Evolutionary conservation across 2,329 filamentous ascomycete species (phyloP), one percentile per base, ranked within the genome.

Genomic region (Diaporthe caulivora): DNA sequence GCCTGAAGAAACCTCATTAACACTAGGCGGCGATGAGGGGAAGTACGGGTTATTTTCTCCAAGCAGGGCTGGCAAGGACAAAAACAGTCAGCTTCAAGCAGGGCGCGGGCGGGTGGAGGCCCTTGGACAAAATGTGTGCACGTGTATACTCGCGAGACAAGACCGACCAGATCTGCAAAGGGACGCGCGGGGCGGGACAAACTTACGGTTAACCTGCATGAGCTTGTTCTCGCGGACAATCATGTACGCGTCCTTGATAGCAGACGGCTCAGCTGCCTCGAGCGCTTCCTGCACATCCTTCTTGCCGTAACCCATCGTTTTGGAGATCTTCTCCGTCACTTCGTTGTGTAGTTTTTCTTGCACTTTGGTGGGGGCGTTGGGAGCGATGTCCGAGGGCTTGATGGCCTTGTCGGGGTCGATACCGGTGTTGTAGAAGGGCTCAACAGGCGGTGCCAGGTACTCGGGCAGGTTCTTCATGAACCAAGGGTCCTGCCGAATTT

Each of bases 191-290:
- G 24, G 26, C 13, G 24, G 17, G 40, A 24, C 54, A 57, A 64
- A 91, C 94, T 91, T 87, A 97, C 94, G 95, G 82, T 95, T 97
- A 71, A 92, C 92, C 82, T 95, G 94, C 95, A 98, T 98, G 81
- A 98, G 90, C 82, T 98, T 97, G 81, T 98, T 98, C 83, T 99
- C 97, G 70, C 96, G 92, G 34, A 99, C 95, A 82, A 99, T 99
- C 84, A 98, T 92, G 85, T 98, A 99, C 1, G 97, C 97, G 84
- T 99, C 97, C 85, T 99, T 99, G 87, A 99, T 98, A 15, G 97
- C 95, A 73, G 95, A 98, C 17, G 97, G 97, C 82, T 99, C 97
- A 70, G 97, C 92, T 72, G 95, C 95, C 79, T 93, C 93, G 76
- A 99, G 86, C 29, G 97, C 96, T 83, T 98, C 97, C 81, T 98